phyloP scores from a whole-genome alignment of 192 early-diverging fungal genomes.

The Spizellomyces punctatus region DNA sequence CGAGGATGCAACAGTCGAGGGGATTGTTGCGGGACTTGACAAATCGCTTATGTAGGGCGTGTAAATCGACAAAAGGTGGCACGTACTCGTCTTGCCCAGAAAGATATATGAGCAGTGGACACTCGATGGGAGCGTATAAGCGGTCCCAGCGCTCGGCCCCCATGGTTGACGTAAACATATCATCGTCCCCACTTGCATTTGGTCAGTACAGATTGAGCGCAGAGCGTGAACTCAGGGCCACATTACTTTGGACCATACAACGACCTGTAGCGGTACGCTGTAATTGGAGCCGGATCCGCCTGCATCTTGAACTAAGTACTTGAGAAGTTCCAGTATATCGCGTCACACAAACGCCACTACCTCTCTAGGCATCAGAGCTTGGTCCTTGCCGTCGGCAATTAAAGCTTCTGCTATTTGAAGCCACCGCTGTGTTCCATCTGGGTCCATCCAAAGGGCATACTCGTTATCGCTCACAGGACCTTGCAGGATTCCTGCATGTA shows the following conservation, averaged over 20 bases:
- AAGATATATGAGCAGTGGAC: not conserved
- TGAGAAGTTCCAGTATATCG: not conserved
- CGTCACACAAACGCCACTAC: not conserved
- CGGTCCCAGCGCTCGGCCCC: no score
- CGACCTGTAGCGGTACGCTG: constrained; percentile 18
- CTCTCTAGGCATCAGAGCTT: constrained; percentile 8
- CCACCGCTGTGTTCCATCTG: not conserved
- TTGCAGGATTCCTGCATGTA: constrained; percentile 4
- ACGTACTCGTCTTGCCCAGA: constrained; percentile 16
- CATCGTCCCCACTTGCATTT: constrained; percentile 6
- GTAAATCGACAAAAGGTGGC: not conserved
- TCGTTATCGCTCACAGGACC: constrained; percentile 4
- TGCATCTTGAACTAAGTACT: constrained; percentile 1
- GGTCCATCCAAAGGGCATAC: constrained; percentile 11
- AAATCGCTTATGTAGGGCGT: not conserved
- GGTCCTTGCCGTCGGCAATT: not conserved
- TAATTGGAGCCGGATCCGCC: not conserved
- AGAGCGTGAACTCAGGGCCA: constrained; percentile 17
- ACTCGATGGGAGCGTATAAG: not conserved
- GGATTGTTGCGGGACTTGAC: not conserved
- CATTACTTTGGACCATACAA: not conserved
- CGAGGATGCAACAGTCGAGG: not conserved
- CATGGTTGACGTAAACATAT: not conserved
- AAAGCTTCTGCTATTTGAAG: not conserved
- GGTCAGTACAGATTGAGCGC: not conserved